These are phyloP conservation scores for Trichoderma koningii DNA, from an alignment of 2,329 filamentous ascomycete species.

Conservation along the genomic window DNA sequence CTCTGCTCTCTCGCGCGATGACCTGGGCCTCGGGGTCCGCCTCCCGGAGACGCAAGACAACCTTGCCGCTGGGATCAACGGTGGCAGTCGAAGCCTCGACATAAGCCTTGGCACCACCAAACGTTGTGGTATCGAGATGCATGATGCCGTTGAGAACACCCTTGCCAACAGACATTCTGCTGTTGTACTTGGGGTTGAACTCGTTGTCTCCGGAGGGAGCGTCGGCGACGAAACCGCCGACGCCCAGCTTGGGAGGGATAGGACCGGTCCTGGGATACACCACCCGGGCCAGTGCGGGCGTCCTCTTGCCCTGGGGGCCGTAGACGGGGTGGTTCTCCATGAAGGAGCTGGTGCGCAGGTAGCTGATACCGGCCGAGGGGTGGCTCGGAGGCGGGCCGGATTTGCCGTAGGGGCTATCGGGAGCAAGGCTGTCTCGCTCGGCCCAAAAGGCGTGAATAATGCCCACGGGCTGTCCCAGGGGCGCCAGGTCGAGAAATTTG, in stretches of 20 bases:
- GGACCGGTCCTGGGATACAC: constrained; percentile 47
- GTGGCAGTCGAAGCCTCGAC: constrained; percentile 49
- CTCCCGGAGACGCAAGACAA: constrained; percentile 49
- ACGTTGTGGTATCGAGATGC: constrained; percentile 49
- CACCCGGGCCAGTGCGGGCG: constrained; percentile 55
- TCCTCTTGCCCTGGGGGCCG: constrained; percentile 56
- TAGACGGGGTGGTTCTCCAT: constrained; percentile 63
- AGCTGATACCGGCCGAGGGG: constrained; percentile 64
- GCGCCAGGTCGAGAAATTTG: constrained; percentile 64
- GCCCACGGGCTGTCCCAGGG: constrained; percentile 45
- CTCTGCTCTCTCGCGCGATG: constrained; percentile 51
- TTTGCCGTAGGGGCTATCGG: constrained; percentile 50
- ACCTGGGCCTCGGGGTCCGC: constrained; percentile 43
- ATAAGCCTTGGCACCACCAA: constrained; percentile 58
- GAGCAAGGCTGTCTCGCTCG: constrained; percentile 33
- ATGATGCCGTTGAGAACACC: constrained; percentile 41
- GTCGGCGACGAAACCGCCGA: constrained; percentile 57
- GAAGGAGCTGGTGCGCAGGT: constrained; percentile 57
- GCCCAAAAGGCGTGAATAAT: constrained; percentile 35
- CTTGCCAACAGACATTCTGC: constrained; percentile 31
- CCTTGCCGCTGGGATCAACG: constrained; percentile 53
- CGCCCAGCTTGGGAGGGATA: constrained; percentile 49
- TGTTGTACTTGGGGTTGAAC: constrained; percentile 41
- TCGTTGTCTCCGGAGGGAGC: constrained; percentile 46
- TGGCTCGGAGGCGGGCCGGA: constrained; percentile 62